Evolutionary conservation across 1,284 basidiomycete genomes (phyloP).

Genomic region (Rhodotorula sp.): DNA sequence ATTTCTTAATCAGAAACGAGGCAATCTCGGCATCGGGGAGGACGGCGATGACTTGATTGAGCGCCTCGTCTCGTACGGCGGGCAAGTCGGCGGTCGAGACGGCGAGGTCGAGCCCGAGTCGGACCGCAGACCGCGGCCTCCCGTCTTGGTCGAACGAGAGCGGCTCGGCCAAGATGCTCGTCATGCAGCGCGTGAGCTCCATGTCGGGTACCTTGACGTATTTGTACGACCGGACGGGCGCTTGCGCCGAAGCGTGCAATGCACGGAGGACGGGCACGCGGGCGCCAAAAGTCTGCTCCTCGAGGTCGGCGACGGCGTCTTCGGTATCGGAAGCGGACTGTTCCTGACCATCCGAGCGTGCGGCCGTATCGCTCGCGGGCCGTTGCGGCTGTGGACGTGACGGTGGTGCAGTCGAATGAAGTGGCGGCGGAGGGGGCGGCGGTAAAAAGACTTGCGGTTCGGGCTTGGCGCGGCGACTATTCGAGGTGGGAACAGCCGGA

Average conservation of each 20-base stretch:
- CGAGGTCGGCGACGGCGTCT: constrained; percentile 34
- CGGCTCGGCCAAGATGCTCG: constrained; percentile 38
- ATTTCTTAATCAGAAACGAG: constrained; percentile 29
- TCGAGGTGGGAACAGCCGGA: background rate
- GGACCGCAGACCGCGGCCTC: constrained; percentile 33
- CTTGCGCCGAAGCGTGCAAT: constrained; percentile 23
- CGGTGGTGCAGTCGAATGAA: background rate
- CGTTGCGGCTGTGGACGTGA: no score
- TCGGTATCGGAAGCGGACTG: constrained; percentile 29
- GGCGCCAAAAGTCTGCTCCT: constrained; percentile 36
- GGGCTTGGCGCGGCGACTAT: background rate
- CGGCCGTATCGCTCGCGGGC: no score
- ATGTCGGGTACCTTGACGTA: constrained; percentile 21
- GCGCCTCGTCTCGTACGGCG: constrained; percentile 21
- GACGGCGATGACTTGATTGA: constrained; percentile 39
- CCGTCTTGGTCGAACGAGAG: constrained; percentile 36
- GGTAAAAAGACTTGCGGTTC: background rate
- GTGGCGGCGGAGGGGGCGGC: background rate
- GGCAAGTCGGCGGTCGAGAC: constrained; percentile 33
- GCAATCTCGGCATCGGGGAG: constrained; percentile 37
- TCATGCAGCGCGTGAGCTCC: constrained; percentile 36
- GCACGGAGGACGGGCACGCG: constrained; percentile 33
- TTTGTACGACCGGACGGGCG: constrained; percentile 14
- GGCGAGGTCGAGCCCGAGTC: constrained; percentile 38
- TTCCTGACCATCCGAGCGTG: background rate